Percentiles rank a stretch among this genome's conserved stretches.
phyloP scores from a whole-genome alignment of 108 stramenopile species.

The Fragilariopsis cylindrus region DNA sequence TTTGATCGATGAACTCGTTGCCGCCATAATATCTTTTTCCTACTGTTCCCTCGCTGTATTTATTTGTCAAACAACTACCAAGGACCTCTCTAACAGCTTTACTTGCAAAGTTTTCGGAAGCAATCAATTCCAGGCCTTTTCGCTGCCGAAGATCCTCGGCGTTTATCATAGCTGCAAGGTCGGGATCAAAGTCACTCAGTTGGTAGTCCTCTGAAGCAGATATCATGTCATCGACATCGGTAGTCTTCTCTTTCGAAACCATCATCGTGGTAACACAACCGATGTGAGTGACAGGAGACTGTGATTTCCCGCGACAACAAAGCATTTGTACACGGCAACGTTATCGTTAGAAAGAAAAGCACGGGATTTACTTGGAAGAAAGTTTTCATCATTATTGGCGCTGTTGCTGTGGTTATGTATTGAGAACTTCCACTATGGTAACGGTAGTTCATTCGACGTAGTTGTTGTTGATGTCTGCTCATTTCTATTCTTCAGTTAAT shows the following conservation, averaged over 20 bases:
- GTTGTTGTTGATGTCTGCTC: too few relatives aligned
- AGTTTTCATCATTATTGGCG: neutral
- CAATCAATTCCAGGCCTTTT: constrained; percentile 95
- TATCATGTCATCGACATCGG: neutral
- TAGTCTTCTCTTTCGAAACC: constrained; percentile 1
- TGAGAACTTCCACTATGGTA: too few relatives aligned
- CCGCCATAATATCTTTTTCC: constrained; percentile 99
- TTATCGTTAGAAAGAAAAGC: neutral
- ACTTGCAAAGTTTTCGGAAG: constrained; percentile 99
- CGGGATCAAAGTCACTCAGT: constrained; percentile 58
- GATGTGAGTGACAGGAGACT: neutral
- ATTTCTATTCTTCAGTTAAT: too few relatives aligned
- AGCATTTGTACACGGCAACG: neutral
- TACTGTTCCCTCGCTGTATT: constrained; percentile 98
- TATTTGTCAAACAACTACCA: constrained; percentile 98
- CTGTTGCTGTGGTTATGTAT: too few relatives aligned
- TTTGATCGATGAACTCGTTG: constrained; percentile 92
- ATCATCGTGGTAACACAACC: neutral
- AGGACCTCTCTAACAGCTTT: constrained; percentile 92
- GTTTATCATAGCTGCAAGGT: constrained; percentile 71
- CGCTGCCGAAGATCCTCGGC: constrained; percentile 88
- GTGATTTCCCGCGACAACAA: neutral
- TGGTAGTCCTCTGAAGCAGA: neutral
- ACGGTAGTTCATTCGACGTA: too few relatives aligned
- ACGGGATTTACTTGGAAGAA: neutral